Evolutionary conservation across 1,284 basidiomycete genomes (phyloP), one percentile per base, ranked within the genome.

Genomic region (Fomitopsis pinicola): DNA sequence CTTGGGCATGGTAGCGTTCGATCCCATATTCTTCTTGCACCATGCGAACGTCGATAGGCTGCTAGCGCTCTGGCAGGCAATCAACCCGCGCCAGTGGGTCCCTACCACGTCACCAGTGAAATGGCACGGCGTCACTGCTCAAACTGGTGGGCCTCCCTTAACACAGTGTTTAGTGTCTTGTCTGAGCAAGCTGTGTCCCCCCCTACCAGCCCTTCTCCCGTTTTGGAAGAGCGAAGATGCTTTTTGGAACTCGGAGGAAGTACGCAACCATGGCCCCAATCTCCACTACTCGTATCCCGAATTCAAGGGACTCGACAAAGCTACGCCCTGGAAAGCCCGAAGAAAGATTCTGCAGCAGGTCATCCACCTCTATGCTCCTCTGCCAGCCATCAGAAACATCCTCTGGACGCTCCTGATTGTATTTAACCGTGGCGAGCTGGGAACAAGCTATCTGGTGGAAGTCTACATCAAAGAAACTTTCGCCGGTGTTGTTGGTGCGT

Each of bases 91-190:
- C 42, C 5, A 7, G 71, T 68, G 5, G 9, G 15, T 10, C 22
- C 55, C n/a, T 14, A n/a, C 15, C 12, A 30, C 44, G 81, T 6
- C 35, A 36, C 10, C 35, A 10, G 35, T 10, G 5, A 36, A 5
- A 36, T 36, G 5, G 10, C 5, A 10, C 35, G 35, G 10, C 10
- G 35, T 36, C 35, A 5, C 35, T 36, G 35, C 35, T 10, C 35
- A 36, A 36, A 36, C 35, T 5, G 35, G 35, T 36, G 35, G 10
- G 35, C 10, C 5, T 10, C 10, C 35, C 10, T 5, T 36, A 36
- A 5, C 35, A 10, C 35, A 36, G 35, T 10, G 35, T 10, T 36
- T 5, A 5, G 35, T 36, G 35, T 10, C 35, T 36, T 5, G 10
- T 36, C n/a, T n/a, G n/a, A n/a, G 10, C 35, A 10, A 36, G 5